Evolutionary conservation across 2,329 filamentous ascomycete species (phyloP), one percentile per base, ranked within the genome.

Genomic region (Penicillium sp.): DNA sequence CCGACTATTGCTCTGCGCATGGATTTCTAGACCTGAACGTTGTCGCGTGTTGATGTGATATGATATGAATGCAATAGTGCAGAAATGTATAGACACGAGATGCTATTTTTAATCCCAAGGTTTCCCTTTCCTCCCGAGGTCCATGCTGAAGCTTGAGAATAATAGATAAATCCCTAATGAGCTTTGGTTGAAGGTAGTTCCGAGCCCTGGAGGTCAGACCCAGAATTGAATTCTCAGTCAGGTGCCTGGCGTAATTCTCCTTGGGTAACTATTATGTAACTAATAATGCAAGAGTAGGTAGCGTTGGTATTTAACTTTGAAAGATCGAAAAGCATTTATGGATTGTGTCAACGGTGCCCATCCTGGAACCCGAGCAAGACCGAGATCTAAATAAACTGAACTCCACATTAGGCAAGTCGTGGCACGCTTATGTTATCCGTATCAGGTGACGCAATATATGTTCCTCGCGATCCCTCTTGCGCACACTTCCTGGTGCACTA

Each of bases 1-100:
- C 95, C 95, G 13, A 95, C 81, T 61, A 99, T 99, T 81, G 91
- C 91, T 53, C 76, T 99, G 70, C 95, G 96, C 82, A 96, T 98
- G 90, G 83, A 96, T 74, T 98, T 99, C 82, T 90, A 62, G 10
- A 19, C 10, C 19, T 22, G 19, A 4, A 21, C 22, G 11, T 21
- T 33, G 50, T 37, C 27, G 29, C 35, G 19, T 29, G 39, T 37
- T 53, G 41, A 55, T 48, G 52, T 55, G 53, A 48, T 43, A 57
- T 48, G 55, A 60, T 49, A 27, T 55, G 49, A 24, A 53, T 53
- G 37, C 21, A 31, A 46, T 27, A 50, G 35, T 50, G 33, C 48
- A 41, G 8, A 26, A 37, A 50, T 50, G 24, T 41, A 50, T 50
- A 50, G 35, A 50, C 21, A 37, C 21, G 33, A 50, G 29, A 35